These are phyloP conservation scores for Albugo laibachii DNA, from an alignment of 352 stramenopile genomes.

Conservation along the genomic window DNA sequence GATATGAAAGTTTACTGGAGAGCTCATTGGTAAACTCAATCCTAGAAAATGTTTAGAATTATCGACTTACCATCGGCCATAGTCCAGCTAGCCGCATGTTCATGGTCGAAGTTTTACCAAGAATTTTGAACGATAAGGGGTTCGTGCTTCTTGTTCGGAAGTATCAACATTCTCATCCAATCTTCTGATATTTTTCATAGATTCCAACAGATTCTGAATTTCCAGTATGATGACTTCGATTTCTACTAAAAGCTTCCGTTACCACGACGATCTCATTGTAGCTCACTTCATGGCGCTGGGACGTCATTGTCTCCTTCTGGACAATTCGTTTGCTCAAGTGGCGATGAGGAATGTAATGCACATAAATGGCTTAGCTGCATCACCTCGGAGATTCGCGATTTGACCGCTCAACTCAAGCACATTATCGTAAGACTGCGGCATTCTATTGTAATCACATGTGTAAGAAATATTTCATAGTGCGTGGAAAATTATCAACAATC, in stretches of 20 bases:
- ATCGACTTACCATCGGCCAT: constrained; percentile 2
- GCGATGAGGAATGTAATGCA: constrained; percentile 45
- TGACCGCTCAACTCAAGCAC: constrained; percentile 36
- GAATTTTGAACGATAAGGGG: no score
- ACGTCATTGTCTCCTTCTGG: constrained; percentile 28
- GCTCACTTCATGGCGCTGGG: constrained; percentile 45
- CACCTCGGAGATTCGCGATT: constrained; percentile 36
- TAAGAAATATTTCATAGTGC: no score
- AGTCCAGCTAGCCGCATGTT: neutral
- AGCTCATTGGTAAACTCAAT: constrained; percentile 51
- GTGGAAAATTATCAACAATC: neutral
- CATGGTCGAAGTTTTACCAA: constrained; percentile 1
- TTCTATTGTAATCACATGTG: no score
- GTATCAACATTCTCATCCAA: neutral
- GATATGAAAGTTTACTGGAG: constrained; percentile 59
- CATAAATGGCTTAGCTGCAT: constrained; percentile 67
- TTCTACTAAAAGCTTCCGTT: neutral
- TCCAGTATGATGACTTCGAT: constrained; percentile 7
- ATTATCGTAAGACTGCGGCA: constrained; percentile 20
- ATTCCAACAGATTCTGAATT: constrained; percentile 58
- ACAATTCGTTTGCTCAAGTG: constrained; percentile 46
- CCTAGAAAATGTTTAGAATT: constrained; percentile 38
- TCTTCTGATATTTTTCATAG: constrained; percentile 8
- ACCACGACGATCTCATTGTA: constrained; percentile 1
- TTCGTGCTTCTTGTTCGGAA: neutral